Evolutionary conservation across 2,329 filamentous ascomycete species (phyloP).

Genomic region (Fusarium sp.): DNA sequence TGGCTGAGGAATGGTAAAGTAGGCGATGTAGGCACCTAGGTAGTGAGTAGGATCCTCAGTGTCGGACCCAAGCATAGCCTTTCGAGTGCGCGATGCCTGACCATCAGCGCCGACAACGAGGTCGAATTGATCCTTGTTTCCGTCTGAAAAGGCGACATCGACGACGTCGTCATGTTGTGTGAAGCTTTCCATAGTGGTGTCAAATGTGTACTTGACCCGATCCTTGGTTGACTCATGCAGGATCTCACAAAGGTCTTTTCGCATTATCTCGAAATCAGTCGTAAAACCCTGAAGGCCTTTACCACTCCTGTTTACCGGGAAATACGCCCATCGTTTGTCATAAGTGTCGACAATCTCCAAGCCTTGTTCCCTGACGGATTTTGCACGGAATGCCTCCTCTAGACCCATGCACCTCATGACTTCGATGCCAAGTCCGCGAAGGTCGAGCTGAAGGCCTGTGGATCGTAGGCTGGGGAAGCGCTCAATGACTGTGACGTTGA

Average conservation of each 20-base stretch:
- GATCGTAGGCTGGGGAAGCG: background rate
- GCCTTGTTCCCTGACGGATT: background rate
- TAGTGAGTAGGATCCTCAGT: background rate
- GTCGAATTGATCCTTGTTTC: background rate
- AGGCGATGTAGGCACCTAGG: background rate
- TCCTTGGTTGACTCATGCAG: background rate
- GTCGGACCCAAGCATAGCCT: background rate
- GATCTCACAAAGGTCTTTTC: background rate
- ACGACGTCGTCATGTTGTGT: background rate
- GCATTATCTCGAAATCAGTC: background rate
- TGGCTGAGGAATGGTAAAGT: background rate
- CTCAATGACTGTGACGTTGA: background rate
- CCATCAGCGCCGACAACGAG: background rate
- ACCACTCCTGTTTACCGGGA: background rate
- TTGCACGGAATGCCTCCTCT: background rate
- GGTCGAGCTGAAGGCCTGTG: background rate
- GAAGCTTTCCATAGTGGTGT: background rate
- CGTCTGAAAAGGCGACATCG: background rate
- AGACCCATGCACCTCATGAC: background rate
- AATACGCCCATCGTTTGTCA: background rate
- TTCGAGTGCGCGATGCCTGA: background rate
- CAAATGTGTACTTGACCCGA: background rate
- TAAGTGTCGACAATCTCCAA: background rate
- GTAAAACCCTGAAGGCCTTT: background rate
- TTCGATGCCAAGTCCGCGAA: background rate